Evolutionary conservation across 1,284 basidiomycete genomes (phyloP), one percentile per base, ranked within the genome.

Genomic region (Laetiporus sulphureus): DNA sequence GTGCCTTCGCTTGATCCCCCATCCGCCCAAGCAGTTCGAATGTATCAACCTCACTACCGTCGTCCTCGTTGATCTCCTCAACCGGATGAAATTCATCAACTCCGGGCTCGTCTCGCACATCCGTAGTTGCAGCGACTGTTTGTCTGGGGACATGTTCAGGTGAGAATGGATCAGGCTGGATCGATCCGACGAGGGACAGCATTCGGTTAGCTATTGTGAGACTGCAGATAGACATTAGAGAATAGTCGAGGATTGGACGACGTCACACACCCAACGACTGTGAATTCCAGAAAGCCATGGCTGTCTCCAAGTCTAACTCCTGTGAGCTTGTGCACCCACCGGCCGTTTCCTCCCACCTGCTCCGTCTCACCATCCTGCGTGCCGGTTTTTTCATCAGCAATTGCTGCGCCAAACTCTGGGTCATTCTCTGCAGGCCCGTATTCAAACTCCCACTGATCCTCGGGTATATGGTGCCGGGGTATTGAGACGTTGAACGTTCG

Each of bases 401-500:
- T 64, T 31, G 58, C 69, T 12, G 66, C 58, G 20, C 73, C 77
- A 58, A 74, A 81, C 55, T 85, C 80, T 3, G 84, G 80, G 47
- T 89, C 84, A 51, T 84, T 84, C 55, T 84, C 83, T 13, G 77
- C 76, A 0, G 83, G 71, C 3, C 81, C 86, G 49, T 92, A 83
- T 58, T 96, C 89, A 55, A 95, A 98, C 48, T 84, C 77, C 81
- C 87, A 98, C 40, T 77, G 65, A 36, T 87, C 82, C 18, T 64
- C 70, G 3, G 83, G 90, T 56, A 99, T 91, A 62, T 99, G 95
- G 56, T 90, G 79, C 41, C 90, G 80, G 1, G 93, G 91, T 61
- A 99, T 97, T 6, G 92, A 94, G 12, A 92, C 91, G 63, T 99
- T 99, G 73, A 99, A 99, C 5, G 91, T 95, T 42, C 85, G 84